Evolutionary conservation across 2,329 filamentous ascomycete species (phyloP).

Genomic region (Endocalyx cinctus): DNA sequence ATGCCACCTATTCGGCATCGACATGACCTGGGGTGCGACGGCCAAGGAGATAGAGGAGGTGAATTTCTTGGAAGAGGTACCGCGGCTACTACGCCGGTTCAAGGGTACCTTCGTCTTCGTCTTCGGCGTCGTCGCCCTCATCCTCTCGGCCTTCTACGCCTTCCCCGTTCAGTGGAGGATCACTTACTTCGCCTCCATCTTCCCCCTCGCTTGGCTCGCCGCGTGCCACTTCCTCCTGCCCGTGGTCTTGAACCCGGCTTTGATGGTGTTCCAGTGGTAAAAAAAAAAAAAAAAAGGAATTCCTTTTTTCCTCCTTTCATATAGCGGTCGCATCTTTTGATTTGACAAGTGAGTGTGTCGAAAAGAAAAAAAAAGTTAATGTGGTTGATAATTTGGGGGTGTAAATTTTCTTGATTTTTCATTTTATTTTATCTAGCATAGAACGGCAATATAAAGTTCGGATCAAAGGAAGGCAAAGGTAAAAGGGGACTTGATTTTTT

Average conservation of each 20-base stretch:
- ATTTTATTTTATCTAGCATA: no score
- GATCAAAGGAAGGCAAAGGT: no score
- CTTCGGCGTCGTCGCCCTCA: constrained; percentile 20
- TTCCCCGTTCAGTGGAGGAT: constrained; percentile 49
- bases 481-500: no score
- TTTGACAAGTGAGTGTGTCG: no score
- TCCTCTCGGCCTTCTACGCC: constrained; percentile 21
- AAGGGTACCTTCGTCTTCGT: constrained; percentile 29
- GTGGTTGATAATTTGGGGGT: no score
- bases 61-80: constrained; percentile 29
- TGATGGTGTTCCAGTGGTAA: constrained; percentile 61
- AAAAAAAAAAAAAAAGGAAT: no score
- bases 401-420: no score
- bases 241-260: constrained; percentile 55
- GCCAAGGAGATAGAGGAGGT: constrained; percentile 29
- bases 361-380: no score
- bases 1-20: constrained; percentile 37
- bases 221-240: constrained; percentile 54
- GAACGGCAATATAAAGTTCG: no score
- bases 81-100: constrained; percentile 25
- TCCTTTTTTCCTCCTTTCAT: no score
- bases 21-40: constrained; percentile 35
- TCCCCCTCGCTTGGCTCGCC: constrained; percentile 48
- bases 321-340: no score
- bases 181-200: constrained; percentile 53